Base-by-base conservation (phyloP, 2,329 filamentous ascomycete species). In the Fusarium sp. region DNA sequence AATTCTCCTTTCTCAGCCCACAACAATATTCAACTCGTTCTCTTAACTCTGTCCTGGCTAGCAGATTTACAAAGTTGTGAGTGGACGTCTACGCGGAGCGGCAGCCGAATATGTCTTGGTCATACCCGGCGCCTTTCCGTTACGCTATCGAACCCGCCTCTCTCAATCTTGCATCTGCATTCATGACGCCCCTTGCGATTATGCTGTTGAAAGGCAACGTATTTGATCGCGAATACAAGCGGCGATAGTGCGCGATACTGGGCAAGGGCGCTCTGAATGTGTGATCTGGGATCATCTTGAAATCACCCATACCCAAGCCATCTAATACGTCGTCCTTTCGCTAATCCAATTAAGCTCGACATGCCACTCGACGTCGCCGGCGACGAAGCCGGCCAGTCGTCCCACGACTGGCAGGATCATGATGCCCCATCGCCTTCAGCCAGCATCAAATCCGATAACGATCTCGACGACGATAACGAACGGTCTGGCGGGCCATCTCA, bases 371-470 rank as follows among this genome's bases (percentile, higher is more conserved):
- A 77, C 57, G 75, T 78, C 73, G 79, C 78, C 43, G 78, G 79
- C 58, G 77, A 80, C 66, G 78, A 80, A 55, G 75, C 74, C 55
- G 74, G 70, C 50, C 71, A 72, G 56, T 67, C 74, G 49, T 71
- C 73, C 44, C 68, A 70, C 51, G 74, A 73, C 69, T 77, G 73
- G 78, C 71, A 73, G 25, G 67, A 71, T 19, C 63, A 70, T 29
- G 75, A 73, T 57, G 70, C 72, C 55, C 76, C 70, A 36, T 80
- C 75, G 53, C 79, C 75, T 55, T 77, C 74, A 55, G 79, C 72
- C 58, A 82, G 76, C 71, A 72, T 69, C 53, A 78, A 77, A 68
- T 77, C 81, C 68, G 73, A 77, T 44, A 73, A 78, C 61, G 75
- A 78, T 61, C 73, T 76, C 36, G 74, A 78, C 59, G 76, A 79